Evolutionary conservation across 106 monocot genomes (phyloP), one percentile per base, ranked within the genome.

Genomic region (Allium cepa): DNA sequence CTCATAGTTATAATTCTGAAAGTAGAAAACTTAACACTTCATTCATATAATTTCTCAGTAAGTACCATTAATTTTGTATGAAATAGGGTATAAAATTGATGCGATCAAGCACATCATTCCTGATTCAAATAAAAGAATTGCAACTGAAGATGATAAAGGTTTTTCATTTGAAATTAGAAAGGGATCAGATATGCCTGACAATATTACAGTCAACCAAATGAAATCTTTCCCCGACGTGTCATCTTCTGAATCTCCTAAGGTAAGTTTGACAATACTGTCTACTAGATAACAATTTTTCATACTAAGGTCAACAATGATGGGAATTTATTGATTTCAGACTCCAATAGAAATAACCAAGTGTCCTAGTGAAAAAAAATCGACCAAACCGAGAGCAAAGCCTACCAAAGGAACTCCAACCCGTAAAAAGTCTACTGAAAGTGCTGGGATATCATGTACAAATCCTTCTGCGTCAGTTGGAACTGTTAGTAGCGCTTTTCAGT

Each of bases 101-200:
- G 46, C 71, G 22, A 48, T 62, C 50, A 57, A 69, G 51, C 64
- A 69, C 56, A 60, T 16, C 64, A 50, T 16, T 69, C 10, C 56
- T 55, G 60, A 63, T 64, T 47, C 71, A 11, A 74, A 83, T 60
- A 77, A 82, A 47, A 60, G 16, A 26, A 75, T n/a, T 56, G 53
- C 64, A 47, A 56, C 76, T 74, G 70, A 80, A 73, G 84, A 80
- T 71, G 79, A 84, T 76, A 88, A 71, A 75, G 85, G 73, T 65
- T 85, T 85, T 36, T 73, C 80, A 53, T 87, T 84, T 71, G 79
- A 79, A 69, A 92, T 90, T 71, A 75, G 76, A 17, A 71, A 80
- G 49, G 51, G 18, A 51, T 18, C 8, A 66, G 72, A 87, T 65
- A 53, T 71, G 26, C 63, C 83, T 78, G 71, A 68, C 63, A 84